A percentile compares a stretch with the other conserved stretches of the same genome.
These are phyloP conservation scores for Lasiodiplodia citricola DNA, from an alignment of 2,329 filamentous ascomycete species.

Conservation along the genomic window DNA sequence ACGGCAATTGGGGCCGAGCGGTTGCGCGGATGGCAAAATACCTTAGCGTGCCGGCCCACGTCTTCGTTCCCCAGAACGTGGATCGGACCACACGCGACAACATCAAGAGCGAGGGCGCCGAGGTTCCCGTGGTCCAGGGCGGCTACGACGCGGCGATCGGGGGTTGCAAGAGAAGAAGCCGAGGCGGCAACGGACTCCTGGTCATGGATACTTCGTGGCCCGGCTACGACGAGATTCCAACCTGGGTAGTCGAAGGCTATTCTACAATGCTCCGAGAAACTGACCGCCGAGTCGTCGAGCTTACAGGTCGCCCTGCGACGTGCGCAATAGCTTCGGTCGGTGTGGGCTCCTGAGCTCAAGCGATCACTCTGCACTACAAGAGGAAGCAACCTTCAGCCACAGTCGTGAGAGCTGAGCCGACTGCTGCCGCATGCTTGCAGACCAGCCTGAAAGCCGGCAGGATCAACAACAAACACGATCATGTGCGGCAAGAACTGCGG, in stretches of 20 bases:
- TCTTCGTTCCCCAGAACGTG: constrained; percentile 69
- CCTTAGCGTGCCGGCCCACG: constrained; percentile 59
- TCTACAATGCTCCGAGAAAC: constrained; percentile 72
- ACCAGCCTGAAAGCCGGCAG: constrained; percentile 52
- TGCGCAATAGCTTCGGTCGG: constrained; percentile 70
- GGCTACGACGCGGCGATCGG: constrained; percentile 69
- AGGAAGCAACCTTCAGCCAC: constrained; percentile 35
- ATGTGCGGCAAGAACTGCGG: constrained; percentile 79
- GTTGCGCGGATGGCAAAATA: constrained; percentile 70
- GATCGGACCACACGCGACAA: constrained; percentile 56
- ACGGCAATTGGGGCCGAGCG: constrained; percentile 79
- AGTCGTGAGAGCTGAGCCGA: constrained; percentile 73
- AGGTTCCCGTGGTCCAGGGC: constrained; percentile 60
- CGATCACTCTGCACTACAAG: constrained; percentile 71
- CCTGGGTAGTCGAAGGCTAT: constrained; percentile 81
- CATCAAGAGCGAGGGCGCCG: constrained; percentile 68
- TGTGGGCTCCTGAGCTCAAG: constrained; percentile 74
- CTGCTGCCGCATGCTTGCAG: constrained; percentile 65
- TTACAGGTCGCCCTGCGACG: constrained; percentile 46
- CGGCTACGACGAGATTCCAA: constrained; percentile 69
- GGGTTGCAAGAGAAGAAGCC: constrained; percentile 48
- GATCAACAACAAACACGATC: constrained; percentile 59
- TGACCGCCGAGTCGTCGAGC: constrained; percentile 62
- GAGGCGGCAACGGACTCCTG: constrained; percentile 50
- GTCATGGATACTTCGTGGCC: constrained; percentile 73